Base-by-base conservation (phyloP, 2,329 filamentous ascomycete genomes). In the Neonectria sp. region DNA sequence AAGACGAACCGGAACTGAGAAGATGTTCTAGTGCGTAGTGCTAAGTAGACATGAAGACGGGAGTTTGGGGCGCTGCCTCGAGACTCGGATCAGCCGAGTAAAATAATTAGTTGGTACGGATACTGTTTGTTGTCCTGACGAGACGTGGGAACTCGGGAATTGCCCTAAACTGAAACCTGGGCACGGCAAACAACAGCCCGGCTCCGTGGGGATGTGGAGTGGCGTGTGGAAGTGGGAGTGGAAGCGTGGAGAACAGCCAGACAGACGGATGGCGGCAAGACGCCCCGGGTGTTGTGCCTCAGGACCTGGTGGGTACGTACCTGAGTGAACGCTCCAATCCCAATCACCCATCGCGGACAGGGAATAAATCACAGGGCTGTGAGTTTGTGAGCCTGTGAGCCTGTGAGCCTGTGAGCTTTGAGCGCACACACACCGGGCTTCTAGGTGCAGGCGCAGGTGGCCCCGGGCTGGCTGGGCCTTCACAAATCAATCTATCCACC, bases 131-230 rank as follows among this genome's bases (percentile, higher is more conserved):
- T 49, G 56, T 51, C 21, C 48, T 13, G 45, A 6, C 56, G 53
- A 13, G 45, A 6, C 56, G 53, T 24, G 37, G 21, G 35, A 43
- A 43, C 53, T 40, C 12, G 27, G 17, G 40, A 45, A 15, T 40
- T 45, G 40, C n/a, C 40, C 37, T 40, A 13, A 53, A 33, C 48
- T 64, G 61, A 64, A 59, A 59, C 61, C 61, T 59, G 61, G 61
- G 61, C 52, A 59, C 55, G 29, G 33, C 55, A 33, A 27, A 55
- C 46, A 52, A 27, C 29, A 33, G 17, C 61, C 55, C 45, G 51
- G 52, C 55, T 48, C 55, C 57, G 63, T 60, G 62, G 55, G 51
- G 62, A 59, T 49, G 62, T 60, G 57, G 59, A 55, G 33, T 27
- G 52, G 55, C 40, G 37, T 33, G 49, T 53, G 56, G 60, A 46